A percentile compares a stretch with the other conserved stretches of the same genome.
phyloP scores from a whole-genome alignment of 2,329 filamentous ascomycete genomes.

The Cladosporium sp. region DNA sequence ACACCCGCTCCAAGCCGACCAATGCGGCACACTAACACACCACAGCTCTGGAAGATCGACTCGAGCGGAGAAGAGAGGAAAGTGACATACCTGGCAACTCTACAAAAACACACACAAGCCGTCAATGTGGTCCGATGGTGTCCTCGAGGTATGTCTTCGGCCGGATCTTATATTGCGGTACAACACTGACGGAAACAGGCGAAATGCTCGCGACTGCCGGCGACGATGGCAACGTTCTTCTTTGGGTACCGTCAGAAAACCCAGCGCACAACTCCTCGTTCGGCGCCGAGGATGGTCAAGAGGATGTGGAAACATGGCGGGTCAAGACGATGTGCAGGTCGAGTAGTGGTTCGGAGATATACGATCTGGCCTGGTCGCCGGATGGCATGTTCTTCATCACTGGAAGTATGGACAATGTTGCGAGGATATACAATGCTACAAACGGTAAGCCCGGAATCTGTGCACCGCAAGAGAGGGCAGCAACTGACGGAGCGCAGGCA shows the following conservation, averaged over 20 bases:
- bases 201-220: slow-evolving; percentile 92
- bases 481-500: slow-evolving; percentile 39
- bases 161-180: background rate
- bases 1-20: background rate
- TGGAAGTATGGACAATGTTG: slow-evolving; percentile 98
- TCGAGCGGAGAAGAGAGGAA: slow-evolving; percentile 78
- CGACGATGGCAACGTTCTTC: slow-evolving; percentile 93
- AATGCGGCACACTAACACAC: slow-evolving; percentile 9
- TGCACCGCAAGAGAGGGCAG: background rate
- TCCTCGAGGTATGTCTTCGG: slow-evolving; percentile 66
- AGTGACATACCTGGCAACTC: slow-evolving; percentile 85
- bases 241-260: slow-evolving; percentile 88
- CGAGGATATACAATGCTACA: slow-evolving; percentile 91
- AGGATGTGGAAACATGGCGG: slow-evolving; percentile 96
- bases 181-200: slow-evolving; percentile 48
- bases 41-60: slow-evolving; percentile 86
- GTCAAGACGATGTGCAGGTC: slow-evolving; percentile 98
- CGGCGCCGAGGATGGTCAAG: slow-evolving; percentile 64
- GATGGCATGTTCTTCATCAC: slow-evolving; percentile 95
- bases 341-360: slow-evolving; percentile 83
- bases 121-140: slow-evolving; percentile 98
- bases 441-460: slow-evolving; percentile 58
- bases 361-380: slow-evolving; percentile 98
- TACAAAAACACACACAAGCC: slow-evolving; percentile 91
- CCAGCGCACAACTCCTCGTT: slow-evolving; percentile 60